Percentiles rank a stretch among this genome's conserved stretches.
Conservation (phyloP, 495 filamentous ascomycete species). For the Penicillium dipodomyicola region DNA sequence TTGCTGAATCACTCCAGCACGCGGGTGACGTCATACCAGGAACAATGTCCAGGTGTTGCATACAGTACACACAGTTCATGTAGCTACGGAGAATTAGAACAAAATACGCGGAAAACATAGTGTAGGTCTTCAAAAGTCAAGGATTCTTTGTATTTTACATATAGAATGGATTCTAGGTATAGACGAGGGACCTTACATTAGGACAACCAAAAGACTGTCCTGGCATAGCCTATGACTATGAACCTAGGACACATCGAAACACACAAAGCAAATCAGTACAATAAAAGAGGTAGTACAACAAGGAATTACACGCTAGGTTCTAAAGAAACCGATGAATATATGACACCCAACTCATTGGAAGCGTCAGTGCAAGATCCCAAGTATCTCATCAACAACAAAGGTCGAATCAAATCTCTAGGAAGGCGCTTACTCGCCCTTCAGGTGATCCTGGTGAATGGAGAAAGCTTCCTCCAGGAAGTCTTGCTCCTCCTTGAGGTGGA, state of each 20-base stretch:
- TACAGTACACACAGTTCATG: neutral
- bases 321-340: slow-evolving; percentile 31
- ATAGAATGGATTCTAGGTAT: slow-evolving; percentile 24
- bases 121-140: slow-evolving; percentile 13
- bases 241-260: slow-evolving; percentile 32
- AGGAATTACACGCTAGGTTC: slow-evolving; percentile 34
- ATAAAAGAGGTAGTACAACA: slow-evolving; percentile 28
- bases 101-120: too few relatives aligned
- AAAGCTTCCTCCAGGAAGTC: slow-evolving; percentile 79
- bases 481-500: slow-evolving; percentile 90
- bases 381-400: neutral
- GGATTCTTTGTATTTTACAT: slow-evolving; percentile 35
- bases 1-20: slow-evolving; percentile 23
- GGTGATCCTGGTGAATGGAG: slow-evolving; percentile 56
- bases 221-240: slow-evolving; percentile 17
- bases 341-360: slow-evolving; percentile 25
- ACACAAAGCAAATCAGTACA: slow-evolving; percentile 32
- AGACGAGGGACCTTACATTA: slow-evolving; percentile 8
- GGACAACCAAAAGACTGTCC: slow-evolving; percentile 7
- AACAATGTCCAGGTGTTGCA: neutral
- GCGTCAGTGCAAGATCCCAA: slow-evolving; percentile 5
- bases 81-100: neutral
- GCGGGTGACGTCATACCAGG: slow-evolving; percentile 21
- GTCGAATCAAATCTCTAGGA: slow-evolving; percentile 10
- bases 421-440: slow-evolving; percentile 52